Conservation (phyloP, 2,329 filamentous ascomycete species). For the Calonectria pseudoturangicola region DNA sequence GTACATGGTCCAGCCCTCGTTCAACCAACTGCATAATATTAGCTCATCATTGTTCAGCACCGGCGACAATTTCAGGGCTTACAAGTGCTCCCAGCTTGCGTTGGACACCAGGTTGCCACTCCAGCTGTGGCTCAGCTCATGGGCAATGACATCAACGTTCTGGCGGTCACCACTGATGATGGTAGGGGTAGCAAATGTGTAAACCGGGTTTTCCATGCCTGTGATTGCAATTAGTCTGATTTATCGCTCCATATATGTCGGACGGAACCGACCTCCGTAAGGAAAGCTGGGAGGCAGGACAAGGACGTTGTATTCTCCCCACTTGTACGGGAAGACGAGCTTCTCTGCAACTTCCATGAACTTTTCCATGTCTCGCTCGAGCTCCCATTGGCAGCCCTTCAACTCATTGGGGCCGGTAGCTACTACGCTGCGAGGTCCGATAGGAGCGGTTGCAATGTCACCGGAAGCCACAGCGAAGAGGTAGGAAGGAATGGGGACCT, state of each 20-base stretch:
- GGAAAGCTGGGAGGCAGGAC: conserved; percentile 93
- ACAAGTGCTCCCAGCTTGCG: conserved; percentile 88
- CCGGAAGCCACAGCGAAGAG: conserved; percentile 93
- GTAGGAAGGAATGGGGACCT: conserved; percentile 94
- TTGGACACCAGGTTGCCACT: conserved; percentile 90
- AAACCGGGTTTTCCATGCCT: conserved; percentile 94
- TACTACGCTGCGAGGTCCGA: conserved; percentile 89
- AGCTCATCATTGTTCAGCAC: conserved; percentile 7
- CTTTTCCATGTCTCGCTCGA: conserved; percentile 92
- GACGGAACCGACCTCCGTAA: conserved; percentile 79
- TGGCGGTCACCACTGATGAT: conserved; percentile 93
- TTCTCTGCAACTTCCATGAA: conserved; percentile 92
- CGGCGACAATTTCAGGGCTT: conserved; percentile 54
- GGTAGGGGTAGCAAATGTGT: conserved; percentile 95
- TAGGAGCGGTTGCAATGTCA: conserved; percentile 88
- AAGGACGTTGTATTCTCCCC: conserved; percentile 96
- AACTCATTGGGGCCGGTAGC: conserved; percentile 93
- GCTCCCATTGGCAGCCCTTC: conserved; percentile 89
- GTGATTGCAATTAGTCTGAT: conserved; percentile 38
- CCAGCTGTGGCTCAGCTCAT: conserved; percentile 87
- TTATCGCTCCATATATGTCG: neutral
- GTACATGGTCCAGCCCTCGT: conserved; percentile 95
- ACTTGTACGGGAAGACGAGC: conserved; percentile 89
- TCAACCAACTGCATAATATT: conserved; percentile 72
- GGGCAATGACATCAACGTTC: conserved; percentile 97